These are phyloP conservation scores for Tulasnella sp. DNA, from an alignment of 768 basidiomycete species.

Conservation along the genomic window DNA sequence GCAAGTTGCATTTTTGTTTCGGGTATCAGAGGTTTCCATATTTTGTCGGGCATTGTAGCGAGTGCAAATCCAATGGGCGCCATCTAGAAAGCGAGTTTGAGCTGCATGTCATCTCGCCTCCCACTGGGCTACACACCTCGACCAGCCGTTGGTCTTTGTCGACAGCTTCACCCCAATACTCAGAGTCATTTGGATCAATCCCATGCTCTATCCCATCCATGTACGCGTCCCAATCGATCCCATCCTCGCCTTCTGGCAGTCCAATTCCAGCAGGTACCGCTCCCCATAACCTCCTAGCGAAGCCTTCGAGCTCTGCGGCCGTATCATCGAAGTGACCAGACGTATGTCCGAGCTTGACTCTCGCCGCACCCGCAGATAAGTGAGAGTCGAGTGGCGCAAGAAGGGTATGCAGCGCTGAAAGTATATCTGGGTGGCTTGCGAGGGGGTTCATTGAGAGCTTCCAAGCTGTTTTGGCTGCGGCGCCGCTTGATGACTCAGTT, in stretches of 20 bases:
- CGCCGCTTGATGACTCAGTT: background rate
- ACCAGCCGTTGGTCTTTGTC: constrained; percentile 74
- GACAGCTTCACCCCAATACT: constrained; percentile 67
- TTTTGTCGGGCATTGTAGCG: constrained; percentile 47
- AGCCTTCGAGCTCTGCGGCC: constrained; percentile 56
- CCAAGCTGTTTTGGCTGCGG: background rate
- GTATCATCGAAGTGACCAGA: constrained; percentile 60
- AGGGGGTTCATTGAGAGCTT: background rate
- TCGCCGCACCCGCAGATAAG: constrained; percentile 52
- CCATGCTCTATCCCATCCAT: constrained; percentile 52
- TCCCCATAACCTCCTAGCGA: constrained; percentile 67
- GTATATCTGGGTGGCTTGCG: background rate
- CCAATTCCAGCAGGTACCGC: constrained; percentile 41
- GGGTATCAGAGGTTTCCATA: constrained; percentile 50
- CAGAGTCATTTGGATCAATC: constrained; percentile 49
- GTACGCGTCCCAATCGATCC: constrained; percentile 43
- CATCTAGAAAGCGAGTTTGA: constrained; percentile 27
- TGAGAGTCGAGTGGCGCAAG: background rate
- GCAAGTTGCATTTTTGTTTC: constrained; percentile 47
- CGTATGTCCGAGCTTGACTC: constrained; percentile 48
- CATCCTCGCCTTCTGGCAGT: constrained; percentile 47
- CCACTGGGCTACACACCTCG: constrained; percentile 25
- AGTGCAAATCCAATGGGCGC: constrained; percentile 63
- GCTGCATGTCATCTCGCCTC: background rate
- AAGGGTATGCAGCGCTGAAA: background rate